Evolutionary conservation across 2,329 filamentous ascomycete species (phyloP).

Genomic region (Mycogone perniciosa): DNA sequence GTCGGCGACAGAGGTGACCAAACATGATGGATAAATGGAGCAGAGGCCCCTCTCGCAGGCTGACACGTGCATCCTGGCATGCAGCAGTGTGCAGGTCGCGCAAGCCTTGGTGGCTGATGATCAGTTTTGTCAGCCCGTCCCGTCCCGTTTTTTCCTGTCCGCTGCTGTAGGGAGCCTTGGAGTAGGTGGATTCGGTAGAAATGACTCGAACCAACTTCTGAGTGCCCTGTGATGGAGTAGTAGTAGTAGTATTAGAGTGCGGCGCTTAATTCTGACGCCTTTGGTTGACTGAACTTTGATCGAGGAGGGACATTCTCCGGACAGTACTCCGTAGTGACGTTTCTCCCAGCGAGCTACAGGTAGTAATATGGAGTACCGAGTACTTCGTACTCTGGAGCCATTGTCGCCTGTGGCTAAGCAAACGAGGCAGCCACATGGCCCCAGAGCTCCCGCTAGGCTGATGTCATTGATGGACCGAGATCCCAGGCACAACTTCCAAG

Average conservation of each 20-base stretch:
- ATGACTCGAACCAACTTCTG: too few species aligned
- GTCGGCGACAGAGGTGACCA: constrained; percentile 4
- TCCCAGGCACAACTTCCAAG: constrained; percentile 6
- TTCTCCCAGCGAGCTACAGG: too few species aligned
- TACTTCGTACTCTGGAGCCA: not conserved
- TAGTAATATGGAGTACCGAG: too few species aligned
- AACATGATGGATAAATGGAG: constrained; percentile 1
- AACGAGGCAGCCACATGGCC: not conserved
- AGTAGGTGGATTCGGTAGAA: too few species aligned
- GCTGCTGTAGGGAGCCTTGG: not conserved
- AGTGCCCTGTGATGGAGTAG: too few species aligned
- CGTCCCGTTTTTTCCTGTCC: too few species aligned
- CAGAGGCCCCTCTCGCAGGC: constrained; percentile 20
- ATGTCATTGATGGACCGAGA: constrained; percentile 5
- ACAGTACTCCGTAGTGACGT: too few species aligned
- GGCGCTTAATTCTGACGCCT: too few species aligned
- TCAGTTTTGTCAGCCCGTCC: not conserved
- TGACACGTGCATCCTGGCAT: constrained; percentile 28
- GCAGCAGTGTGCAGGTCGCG: constrained; percentile 2
- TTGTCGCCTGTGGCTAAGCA: not conserved
- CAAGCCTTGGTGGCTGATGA: constrained; percentile 7
- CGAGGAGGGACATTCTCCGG: too few species aligned
- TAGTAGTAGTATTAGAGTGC: too few species aligned
- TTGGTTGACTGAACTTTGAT: too few species aligned
- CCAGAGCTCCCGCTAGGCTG: not conserved